Conservation (phyloP, 495 filamentous ascomycete genomes). For the Antarctomyces pellizariae region DNA sequence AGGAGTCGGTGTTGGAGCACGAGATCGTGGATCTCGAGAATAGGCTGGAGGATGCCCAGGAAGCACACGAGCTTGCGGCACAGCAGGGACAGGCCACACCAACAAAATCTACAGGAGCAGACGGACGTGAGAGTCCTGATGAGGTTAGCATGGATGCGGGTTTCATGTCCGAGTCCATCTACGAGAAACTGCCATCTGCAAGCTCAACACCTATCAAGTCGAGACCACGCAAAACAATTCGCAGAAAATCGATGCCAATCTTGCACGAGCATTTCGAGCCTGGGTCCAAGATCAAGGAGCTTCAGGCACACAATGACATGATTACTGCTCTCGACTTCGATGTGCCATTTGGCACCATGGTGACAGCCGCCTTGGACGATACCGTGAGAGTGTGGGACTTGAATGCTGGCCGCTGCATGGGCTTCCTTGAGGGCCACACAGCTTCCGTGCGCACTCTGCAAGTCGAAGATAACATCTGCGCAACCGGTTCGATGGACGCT, state of each 20-base stretch:
- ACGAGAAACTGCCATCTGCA: slow-evolving; percentile 62
- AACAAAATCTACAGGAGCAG: slow-evolving; percentile 30
- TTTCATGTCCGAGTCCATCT: slow-evolving; percentile 97
- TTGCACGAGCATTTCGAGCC: slow-evolving; percentile 89
- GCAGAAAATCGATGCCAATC: slow-evolving; percentile 70
- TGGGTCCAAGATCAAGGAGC: slow-evolving; percentile 66
- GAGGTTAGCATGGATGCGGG: slow-evolving; percentile 35
- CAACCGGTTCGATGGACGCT: slow-evolving; percentile 88
- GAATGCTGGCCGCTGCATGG: slow-evolving; percentile 74
- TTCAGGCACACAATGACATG: slow-evolving; percentile 69
- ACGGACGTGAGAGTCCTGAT: slow-evolving; percentile 22
- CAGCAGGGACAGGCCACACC: slow-evolving; percentile 27
- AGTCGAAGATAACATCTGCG: slow-evolving; percentile 86
- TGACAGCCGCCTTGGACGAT: slow-evolving; percentile 88
- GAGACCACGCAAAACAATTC: slow-evolving; percentile 40
- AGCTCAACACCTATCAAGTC: slow-evolving; percentile 24
- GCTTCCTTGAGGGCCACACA: slow-evolving; percentile 77
- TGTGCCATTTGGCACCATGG: slow-evolving; percentile 82
- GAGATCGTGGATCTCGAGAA: slow-evolving; percentile 69
- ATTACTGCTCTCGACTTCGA: slow-evolving; percentile 91
- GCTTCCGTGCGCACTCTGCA: slow-evolving; percentile 85
- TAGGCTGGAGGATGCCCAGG: slow-evolving; percentile 65
- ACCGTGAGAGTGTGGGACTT: slow-evolving; percentile 96
- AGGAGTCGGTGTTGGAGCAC: slow-evolving; percentile 75
- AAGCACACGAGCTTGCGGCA: slow-evolving; percentile 45